Evolutionary conservation across 2,329 filamentous ascomycete genomes (phyloP), one percentile per base, ranked within the genome.

Genomic region (Sporothrix variecibatus): DNA sequence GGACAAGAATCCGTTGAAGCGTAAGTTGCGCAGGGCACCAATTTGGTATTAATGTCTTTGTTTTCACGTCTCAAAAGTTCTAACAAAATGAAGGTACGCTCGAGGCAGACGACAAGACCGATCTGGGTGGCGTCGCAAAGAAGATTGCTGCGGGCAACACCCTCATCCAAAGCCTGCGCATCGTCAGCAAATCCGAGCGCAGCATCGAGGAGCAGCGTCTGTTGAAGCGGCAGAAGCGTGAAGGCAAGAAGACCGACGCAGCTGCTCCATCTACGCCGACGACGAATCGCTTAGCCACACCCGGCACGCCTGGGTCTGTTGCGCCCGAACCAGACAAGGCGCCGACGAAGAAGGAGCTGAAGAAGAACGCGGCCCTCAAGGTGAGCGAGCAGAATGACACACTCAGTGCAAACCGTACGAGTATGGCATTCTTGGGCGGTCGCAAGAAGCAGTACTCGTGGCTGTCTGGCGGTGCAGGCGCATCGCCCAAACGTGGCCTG

Each of bases 331-430:
- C 85, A 0, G 87, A 89, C 77, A 95, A 94, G 81, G 87, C 90
- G 3, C 87, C 93, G 71, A 93, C 92, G 4, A 98, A 98, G 86
- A 98, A 98, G 84, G 94, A 97, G 81, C 87, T 86, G 75, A 90
- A 92, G 80, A 94, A 92, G 82, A 87, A 92, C 77, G 89, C 90
- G n/a, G 91, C 94, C 75, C 91, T 94, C 76, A 93, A 93, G 78
- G 88, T 91, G 28, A 92, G 90, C 0, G 94, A 97, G 79, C 92
- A 92, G 23, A 91, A 91, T 74, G 93, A 92, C 77, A 94, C 95
- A 77, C 90, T 91, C 28, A 93, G 92, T 76, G 94, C 95, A 34
- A 97, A 98, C 80, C 87, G 90, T 73, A 97, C 95, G 0, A 93
- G 88, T 1, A 87, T 94, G 60, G 92, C 92, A 73, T 87, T 88